phyloP scores from a whole-genome alignment of 2,329 filamentous ascomycete genomes.

The Nannizzia gypsea region DNA sequence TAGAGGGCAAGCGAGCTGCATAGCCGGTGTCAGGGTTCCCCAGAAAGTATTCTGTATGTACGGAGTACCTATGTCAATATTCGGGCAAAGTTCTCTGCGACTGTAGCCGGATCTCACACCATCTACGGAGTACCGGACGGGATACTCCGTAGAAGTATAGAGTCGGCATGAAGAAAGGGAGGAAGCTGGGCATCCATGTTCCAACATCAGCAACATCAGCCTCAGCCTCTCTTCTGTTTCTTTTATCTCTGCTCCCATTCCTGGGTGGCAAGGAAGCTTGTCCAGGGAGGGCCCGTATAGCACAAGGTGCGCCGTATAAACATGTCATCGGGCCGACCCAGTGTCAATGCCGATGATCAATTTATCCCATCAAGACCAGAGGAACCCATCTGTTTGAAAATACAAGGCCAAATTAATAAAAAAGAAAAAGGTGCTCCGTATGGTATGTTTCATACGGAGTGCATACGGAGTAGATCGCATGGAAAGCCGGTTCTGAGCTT shows the following conservation, averaged over 20 bases:
- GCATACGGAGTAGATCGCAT: background rate
- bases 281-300: background rate
- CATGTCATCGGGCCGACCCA: background rate
- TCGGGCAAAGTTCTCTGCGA: background rate
- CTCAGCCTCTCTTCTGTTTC: background rate
- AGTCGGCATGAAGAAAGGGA: background rate
- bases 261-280: background rate
- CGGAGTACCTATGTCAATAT: background rate
- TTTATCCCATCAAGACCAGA: background rate
- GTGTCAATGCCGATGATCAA: background rate
- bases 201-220: background rate
- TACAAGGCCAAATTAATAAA: too few relatives aligned
- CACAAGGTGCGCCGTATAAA: background rate
- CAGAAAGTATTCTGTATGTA: background rate
- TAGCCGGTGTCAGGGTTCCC: background rate
- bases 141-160: background rate
- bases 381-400: too few relatives aligned
- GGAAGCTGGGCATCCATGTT: background rate
- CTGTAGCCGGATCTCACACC: conserved; percentile 1
- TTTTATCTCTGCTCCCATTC: too few relatives aligned
- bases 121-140: too few relatives aligned
- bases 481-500: background rate
- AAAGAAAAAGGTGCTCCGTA: too few relatives aligned
- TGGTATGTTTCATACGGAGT: too few relatives aligned
- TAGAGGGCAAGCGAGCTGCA: background rate